Evolutionary conservation across 495 filamentous ascomycete species (phyloP).

Genomic region (Penicillium psychrofluorescens): DNA sequence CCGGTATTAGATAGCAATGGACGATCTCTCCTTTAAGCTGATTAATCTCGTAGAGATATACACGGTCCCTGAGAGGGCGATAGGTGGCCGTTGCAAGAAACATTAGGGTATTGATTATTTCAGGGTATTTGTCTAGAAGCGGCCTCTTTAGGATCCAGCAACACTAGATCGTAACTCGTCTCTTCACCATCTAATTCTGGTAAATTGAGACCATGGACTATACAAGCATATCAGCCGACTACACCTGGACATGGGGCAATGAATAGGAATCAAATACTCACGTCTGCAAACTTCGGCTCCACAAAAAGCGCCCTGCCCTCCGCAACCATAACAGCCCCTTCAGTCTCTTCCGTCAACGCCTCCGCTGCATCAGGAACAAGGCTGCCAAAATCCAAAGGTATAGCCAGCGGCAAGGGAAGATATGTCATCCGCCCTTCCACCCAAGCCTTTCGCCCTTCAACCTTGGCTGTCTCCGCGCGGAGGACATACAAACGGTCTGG

Average conservation of each 20-base stretch:
- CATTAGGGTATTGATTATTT: no score
- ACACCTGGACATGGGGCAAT: neutral
- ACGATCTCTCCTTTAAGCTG: slow-evolving; percentile 1
- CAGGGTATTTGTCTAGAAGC: no score
- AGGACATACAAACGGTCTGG: slow-evolving; percentile 59
- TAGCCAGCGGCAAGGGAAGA: slow-evolving; percentile 14
- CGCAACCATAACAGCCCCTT: slow-evolving; percentile 55
- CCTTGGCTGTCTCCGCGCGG: slow-evolving; percentile 36
- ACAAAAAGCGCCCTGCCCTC: slow-evolving; percentile 82
- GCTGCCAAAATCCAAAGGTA: neutral
- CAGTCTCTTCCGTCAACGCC: slow-evolving; percentile 29
- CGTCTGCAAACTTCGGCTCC: slow-evolving; percentile 74
- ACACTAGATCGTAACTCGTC: no score
- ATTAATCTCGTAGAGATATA: no score
- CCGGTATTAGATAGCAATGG: slow-evolving; percentile 37
- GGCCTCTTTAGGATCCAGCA: neutral
- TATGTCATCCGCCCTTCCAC: slow-evolving; percentile 29
- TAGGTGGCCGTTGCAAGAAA: no score
- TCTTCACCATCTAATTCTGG: slow-evolving; percentile 10
- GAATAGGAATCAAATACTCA: slow-evolving; percentile 20
- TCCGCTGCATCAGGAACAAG: slow-evolving; percentile 5
- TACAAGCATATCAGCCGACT: slow-evolving; percentile 8
- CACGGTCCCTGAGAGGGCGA: no score
- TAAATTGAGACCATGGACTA: slow-evolving; percentile 37
- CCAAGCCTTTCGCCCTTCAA: slow-evolving; percentile 37